phyloP scores from a whole-genome alignment of 768 basidiomycete species.

The Pleurotus cornucopiae region DNA sequence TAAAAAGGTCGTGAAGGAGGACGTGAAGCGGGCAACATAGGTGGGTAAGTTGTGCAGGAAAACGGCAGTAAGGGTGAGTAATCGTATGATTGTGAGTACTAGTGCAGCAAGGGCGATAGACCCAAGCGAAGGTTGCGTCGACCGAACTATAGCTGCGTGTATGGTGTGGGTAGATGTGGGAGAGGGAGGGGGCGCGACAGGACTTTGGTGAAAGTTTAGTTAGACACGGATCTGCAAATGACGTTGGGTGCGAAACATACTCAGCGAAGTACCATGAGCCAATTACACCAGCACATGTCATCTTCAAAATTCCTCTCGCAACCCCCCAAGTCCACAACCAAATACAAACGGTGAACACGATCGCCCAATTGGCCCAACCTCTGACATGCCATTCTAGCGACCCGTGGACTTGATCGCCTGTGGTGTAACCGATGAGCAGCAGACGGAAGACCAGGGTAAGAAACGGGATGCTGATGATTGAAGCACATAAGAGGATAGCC shows the following conservation, averaged over 20 bases:
- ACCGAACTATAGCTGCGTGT: slow-evolving; percentile 72
- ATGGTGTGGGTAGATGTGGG: slow-evolving; percentile 68
- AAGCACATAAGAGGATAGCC: slow-evolving; percentile 57
- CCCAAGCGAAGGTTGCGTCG: slow-evolving; percentile 80
- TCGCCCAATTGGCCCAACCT: slow-evolving; percentile 36
- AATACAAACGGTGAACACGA: slow-evolving; percentile 49
- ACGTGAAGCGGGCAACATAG: slow-evolving; percentile 42
- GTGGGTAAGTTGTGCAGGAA: slow-evolving; percentile 52
- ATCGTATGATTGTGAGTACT: slow-evolving; percentile 66
- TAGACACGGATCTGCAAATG: neutral
- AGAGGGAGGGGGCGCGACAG: slow-evolving; percentile 33
- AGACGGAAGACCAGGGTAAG: slow-evolving; percentile 75
- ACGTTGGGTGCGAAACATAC: slow-evolving; percentile 26
- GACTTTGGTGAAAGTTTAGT: slow-evolving; percentile 17
- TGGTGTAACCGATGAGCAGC: slow-evolving; percentile 60
- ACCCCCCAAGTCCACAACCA: slow-evolving; percentile 82
- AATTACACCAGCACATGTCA: slow-evolving; percentile 75
- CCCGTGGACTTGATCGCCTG: slow-evolving; percentile 16
- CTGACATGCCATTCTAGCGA: slow-evolving; percentile 36
- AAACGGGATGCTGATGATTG: slow-evolving; percentile 76
- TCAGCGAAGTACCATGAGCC: slow-evolving; percentile 88
- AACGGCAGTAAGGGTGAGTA: slow-evolving; percentile 46
- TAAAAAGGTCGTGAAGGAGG: neutral
- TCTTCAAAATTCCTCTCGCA: slow-evolving; percentile 72
- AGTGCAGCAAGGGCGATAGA: slow-evolving; percentile 74